Evolutionary conservation across 768 basidiomycete genomes (phyloP), one percentile per base, ranked within the genome.

Genomic region (Neoboletus magnificus): DNA sequence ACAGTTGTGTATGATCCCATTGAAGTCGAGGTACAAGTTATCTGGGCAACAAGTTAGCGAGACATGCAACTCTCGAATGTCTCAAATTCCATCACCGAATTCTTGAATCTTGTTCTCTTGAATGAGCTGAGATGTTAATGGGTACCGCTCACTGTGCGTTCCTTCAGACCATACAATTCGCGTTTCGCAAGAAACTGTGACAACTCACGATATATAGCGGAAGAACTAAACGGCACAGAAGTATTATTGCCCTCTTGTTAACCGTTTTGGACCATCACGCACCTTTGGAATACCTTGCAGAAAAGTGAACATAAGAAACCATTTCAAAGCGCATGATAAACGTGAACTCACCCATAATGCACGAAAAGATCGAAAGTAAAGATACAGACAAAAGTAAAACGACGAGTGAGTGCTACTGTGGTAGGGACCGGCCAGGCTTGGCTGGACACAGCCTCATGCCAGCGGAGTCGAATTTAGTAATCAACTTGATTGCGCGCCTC

Each of bases 91-190:
- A 81, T 57, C 58, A 89, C 93, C 96, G 68, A 99, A 99, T 74
- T 98, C 97, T 16, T 94, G 96, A 58, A 99, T 98, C 79, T 94
- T 93, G 77, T 98, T 97, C 78, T 97, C 94, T 72, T 96, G 86
- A 60, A 98, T 97, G 55, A 98, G 80, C 71, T 98, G 97, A 18
- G 96, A 98, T 16, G 95, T 99, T 62, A 99, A 82, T 48, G 97
- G 96, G 72, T 99, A 99, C 58, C 97, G 87, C 78, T 98, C 97
- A 58, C 93, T 96, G 67, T 10, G 2, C 2, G 41, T 23, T 32
- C 16, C 10, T 41, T 73, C 42, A 68, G 56, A 36, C 10, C 10
- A 55, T 37, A 62, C 33, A 16, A 3, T 33, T 25, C 47, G 6
- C 22, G 15, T 16, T 33, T 36, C 12, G 7, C 20, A 10, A 20